These are phyloP conservation scores for Sinapis alba DNA, from an alignment of 441 rosid species.

Conservation along the genomic window DNA sequence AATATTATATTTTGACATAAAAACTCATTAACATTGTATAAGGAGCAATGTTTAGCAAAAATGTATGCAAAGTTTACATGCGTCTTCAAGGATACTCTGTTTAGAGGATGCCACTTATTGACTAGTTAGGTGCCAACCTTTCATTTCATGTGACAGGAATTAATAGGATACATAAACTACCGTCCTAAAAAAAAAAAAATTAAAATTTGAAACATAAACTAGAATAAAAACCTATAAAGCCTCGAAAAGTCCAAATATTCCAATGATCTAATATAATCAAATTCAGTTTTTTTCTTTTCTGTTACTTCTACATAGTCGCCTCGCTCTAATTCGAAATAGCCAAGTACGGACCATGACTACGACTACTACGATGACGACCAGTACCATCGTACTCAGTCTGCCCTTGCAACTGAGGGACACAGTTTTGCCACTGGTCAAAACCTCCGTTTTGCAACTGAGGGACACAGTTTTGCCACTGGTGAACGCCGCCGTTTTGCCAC, in stretches of 20 bases:
- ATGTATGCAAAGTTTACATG: no score
- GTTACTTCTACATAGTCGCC: not conserved
- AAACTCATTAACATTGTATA: no score
- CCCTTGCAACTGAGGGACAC: not conserved
- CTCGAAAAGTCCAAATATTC: not conserved
- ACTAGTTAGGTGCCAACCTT: not conserved
- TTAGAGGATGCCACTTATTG: not conserved
- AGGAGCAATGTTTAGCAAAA: no score
- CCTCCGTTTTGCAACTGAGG: not conserved
- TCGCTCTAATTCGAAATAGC: constrained; percentile 28
- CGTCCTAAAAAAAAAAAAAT: no score
- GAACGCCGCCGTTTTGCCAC: constrained; percentile 27
- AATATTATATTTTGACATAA: no score
- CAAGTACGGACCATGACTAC: constrained; percentile 14
- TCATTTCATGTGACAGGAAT: no score
- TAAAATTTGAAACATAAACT: not conserved
- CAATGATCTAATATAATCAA: not conserved
- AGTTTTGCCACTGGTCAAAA: not conserved
- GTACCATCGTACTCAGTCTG: not conserved
- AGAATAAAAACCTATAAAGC: not conserved
- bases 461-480: not conserved
- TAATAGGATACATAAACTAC: no score
- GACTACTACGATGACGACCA: constrained; percentile 11
- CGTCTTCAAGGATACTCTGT: no score
- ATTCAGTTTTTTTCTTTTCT: not conserved